Evolutionary conservation across 352 stramenopile genomes (phyloP).

Genomic region (Synura sp.): DNA sequence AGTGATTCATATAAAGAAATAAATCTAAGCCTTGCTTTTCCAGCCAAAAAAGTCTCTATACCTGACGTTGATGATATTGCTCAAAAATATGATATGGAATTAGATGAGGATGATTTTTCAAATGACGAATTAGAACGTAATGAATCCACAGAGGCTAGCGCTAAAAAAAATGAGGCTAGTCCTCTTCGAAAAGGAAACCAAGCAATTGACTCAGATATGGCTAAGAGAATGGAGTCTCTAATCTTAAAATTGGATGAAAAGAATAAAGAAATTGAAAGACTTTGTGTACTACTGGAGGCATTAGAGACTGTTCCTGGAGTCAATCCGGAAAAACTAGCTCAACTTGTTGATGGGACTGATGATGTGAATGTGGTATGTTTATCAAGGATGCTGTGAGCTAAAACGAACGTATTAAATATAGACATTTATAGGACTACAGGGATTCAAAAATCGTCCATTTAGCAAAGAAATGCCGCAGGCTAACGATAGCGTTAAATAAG

Average conservation of each 20-base stretch:
- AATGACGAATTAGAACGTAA: too few species aligned
- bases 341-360: not conserved
- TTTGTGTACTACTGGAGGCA: slow-evolving; percentile 6
- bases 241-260: not conserved
- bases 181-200: too few species aligned
- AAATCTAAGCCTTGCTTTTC: too few species aligned
- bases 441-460: slow-evolving; percentile 33
- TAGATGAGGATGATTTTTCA: too few species aligned
- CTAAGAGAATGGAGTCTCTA: too few species aligned
- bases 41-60: too few species aligned
- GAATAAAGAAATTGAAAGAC: slow-evolving; percentile 5
- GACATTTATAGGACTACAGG: not conserved
- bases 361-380: not conserved
- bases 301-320: not conserved
- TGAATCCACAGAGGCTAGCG: too few species aligned
- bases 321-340: not conserved
- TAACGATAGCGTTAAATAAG: slow-evolving; percentile 36
- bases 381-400: not conserved
- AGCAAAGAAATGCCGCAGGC: slow-evolving; percentile 26
- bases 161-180: too few species aligned
- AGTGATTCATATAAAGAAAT: too few species aligned
- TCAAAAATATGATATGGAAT: too few species aligned
- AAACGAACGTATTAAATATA: not conserved
- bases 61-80: too few species aligned
- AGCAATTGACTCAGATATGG: too few species aligned